Conservation (phyloP, 768 basidiomycete genomes). For the Pluteus cervinus region DNA sequence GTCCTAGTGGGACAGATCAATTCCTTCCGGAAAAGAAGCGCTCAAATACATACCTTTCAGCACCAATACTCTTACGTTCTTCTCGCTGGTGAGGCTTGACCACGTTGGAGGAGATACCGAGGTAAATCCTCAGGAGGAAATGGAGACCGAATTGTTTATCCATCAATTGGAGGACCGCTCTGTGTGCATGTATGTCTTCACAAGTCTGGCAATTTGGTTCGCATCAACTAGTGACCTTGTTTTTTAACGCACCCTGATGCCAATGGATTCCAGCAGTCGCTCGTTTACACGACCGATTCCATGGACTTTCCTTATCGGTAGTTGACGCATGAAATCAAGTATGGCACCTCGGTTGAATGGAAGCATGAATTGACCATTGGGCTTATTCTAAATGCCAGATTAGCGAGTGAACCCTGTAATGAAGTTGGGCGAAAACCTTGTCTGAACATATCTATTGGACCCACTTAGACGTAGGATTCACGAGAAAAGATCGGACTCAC, state of each 20-base stretch:
- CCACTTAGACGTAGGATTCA: neutral
- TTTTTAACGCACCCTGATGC: conserved; percentile 57
- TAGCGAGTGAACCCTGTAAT: conserved; percentile 4
- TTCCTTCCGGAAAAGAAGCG: neutral
- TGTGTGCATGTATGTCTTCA: conserved; percentile 78
- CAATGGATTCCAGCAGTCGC: conserved; percentile 78
- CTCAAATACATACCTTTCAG: conserved; percentile 59
- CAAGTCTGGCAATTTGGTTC: conserved; percentile 59
- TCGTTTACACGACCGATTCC: conserved; percentile 92
- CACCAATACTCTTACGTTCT: conserved; percentile 88
- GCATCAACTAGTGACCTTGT: conserved; percentile 3
- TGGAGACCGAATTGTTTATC: conserved; percentile 81
- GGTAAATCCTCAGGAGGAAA: conserved; percentile 71
- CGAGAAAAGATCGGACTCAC: conserved; percentile 28
- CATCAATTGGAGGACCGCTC: conserved; percentile 72
- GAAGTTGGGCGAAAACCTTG: conserved; percentile 43
- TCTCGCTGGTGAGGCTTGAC: conserved; percentile 74
- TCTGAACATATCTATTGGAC: conserved; percentile 80
- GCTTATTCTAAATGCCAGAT: conserved; percentile 65
- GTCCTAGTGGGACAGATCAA: conserved; percentile 45
- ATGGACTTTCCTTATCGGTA: conserved; percentile 83
- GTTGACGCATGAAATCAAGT: conserved; percentile 68
- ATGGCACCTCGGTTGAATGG: conserved; percentile 60
- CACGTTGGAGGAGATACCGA: conserved; percentile 82
- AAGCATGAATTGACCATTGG: conserved; percentile 85